Conservation (phyloP, 2,329 filamentous ascomycete species). For the Microascus cirrosus region DNA sequence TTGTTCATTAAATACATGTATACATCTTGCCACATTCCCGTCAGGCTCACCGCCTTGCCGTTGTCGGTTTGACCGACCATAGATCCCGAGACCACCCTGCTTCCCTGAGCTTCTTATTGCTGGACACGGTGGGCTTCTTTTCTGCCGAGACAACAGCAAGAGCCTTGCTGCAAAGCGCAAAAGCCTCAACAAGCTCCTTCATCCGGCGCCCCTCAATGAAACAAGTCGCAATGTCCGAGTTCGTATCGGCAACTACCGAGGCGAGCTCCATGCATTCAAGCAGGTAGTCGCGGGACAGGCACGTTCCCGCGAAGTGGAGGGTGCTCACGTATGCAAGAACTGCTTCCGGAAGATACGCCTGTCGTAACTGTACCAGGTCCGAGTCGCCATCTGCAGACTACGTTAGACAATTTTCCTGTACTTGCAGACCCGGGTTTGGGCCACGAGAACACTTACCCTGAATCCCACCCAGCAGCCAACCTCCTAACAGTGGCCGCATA, state of each 20-base stretch:
- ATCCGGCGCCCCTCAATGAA: slow-evolving; percentile 57
- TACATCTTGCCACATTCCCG: not conserved
- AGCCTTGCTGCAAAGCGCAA: slow-evolving; percentile 68
- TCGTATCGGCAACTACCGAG: slow-evolving; percentile 59
- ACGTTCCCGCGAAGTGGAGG: slow-evolving; percentile 66
- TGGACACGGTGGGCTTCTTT: slow-evolving; percentile 36
- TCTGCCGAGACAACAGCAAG: slow-evolving; percentile 46
- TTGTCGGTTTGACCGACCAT: slow-evolving; percentile 42
- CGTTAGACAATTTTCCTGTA: slow-evolving; percentile 6
- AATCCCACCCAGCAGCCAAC: slow-evolving; percentile 48
- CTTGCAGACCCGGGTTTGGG: not conserved
- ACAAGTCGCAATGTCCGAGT: slow-evolving; percentile 51
- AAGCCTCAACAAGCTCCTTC: slow-evolving; percentile 63
- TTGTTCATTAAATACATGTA: not conserved
- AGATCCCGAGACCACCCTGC: slow-evolving; percentile 53
- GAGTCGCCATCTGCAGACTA: slow-evolving; percentile 37
- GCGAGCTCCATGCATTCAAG: slow-evolving; percentile 83
- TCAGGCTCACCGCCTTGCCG: not conserved
- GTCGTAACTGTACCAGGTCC: slow-evolving; percentile 55
- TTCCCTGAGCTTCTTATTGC: slow-evolving; percentile 47
- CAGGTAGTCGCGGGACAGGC: slow-evolving; percentile 63
- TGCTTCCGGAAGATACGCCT: slow-evolving; percentile 74
- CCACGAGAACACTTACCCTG: slow-evolving; percentile 33
- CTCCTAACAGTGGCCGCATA: slow-evolving; percentile 50
- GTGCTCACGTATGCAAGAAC: slow-evolving; percentile 75